Base-by-base conservation (phyloP, 768 basidiomycete genomes). In the Boletus fagicola region DNA sequence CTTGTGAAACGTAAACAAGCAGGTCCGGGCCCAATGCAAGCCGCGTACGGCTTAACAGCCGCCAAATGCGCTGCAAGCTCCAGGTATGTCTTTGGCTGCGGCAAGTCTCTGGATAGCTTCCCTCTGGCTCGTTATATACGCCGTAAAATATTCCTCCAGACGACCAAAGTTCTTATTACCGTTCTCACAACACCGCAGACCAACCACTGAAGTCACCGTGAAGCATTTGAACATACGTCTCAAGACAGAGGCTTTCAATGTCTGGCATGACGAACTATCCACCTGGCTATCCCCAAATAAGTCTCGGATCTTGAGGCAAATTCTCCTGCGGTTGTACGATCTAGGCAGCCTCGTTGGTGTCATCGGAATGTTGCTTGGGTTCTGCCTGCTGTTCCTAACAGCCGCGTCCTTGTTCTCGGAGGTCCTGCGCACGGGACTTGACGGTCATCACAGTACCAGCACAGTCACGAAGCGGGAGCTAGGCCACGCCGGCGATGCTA, bases 191-290 rank as follows among this genome's bases (percentile, higher is more conserved):
- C 33, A 18, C 16, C 68, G 63, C 59, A 64, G 57, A 51, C 60
- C 44, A 15, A 52, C 55, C 51, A 62, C 57, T 3, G 64, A 68
- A 30, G 45, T 71, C 52, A 58, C 51, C 6, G 68, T 71, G 33
- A 72, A 60, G 52, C 54, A 68, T 40, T 40, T 70, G 44, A 68
- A 69, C 54, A 59, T 76, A 35, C 68, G 68, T 16, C 56, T 85
- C 54, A 77, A 82, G 61, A 84, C 84, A 0, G 75, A 80, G 0
- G 72, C 69, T 1, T 78, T 77, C 71, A 87, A 87, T 59, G 62
- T 58, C 5, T 46, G 62, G 3, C 84, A 87, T 58, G 83, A 85
- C 62, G 28, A 57, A 13, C 67, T 84, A 22, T 60, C 78, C 13
- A 46, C 62, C 0, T 42, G 56, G 5, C 66, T 86, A n/a, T 65